phyloP scores from a whole-genome alignment of 2,329 filamentous ascomycete genomes.

The Trichophyton schoenleinii region DNA sequence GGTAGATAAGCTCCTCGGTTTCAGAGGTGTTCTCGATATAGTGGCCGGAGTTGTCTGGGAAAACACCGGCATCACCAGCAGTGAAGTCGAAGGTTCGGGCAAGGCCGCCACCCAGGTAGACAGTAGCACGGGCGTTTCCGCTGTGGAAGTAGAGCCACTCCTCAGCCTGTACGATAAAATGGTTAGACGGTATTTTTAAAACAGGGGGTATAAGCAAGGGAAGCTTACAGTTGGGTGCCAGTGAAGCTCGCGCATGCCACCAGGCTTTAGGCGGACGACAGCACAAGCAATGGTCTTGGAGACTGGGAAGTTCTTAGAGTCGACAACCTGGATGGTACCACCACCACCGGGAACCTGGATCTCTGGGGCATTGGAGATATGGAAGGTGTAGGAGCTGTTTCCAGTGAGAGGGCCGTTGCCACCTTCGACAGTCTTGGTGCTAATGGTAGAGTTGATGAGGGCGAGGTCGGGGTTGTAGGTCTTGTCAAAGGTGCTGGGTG shows the following conservation, averaged over 20 bases:
- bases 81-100: conserved; percentile 56
- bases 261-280: conserved; percentile 51
- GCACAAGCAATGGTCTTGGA: conserved; percentile 54
- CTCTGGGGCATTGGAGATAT: conserved; percentile 43
- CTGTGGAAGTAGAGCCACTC: conserved; percentile 62
- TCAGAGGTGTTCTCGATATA: conserved; percentile 58
- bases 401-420: conserved; percentile 41
- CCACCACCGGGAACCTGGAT: conserved; percentile 49
- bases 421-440: conserved; percentile 36
- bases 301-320: conserved; percentile 55
- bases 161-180: conserved; percentile 39
- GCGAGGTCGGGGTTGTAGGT: conserved; percentile 49
- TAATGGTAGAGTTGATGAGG: conserved; percentile 47
- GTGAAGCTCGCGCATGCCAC: conserved; percentile 52
- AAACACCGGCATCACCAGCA: conserved; percentile 55
- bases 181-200: neutral
- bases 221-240: conserved; percentile 54
- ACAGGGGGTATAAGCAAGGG: neutral
- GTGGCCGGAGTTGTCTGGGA: conserved; percentile 53
- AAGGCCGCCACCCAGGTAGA: conserved; percentile 50
- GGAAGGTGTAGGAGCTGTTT: conserved; percentile 51
- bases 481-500: conserved; percentile 46
- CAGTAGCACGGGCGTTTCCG: conserved; percentile 49
- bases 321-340: conserved; percentile 51
- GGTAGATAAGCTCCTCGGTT: conserved; percentile 52